Evolutionary conservation across 73 alveolate species (phyloP).

Genomic region (Paramecium primaurelia): DNA sequence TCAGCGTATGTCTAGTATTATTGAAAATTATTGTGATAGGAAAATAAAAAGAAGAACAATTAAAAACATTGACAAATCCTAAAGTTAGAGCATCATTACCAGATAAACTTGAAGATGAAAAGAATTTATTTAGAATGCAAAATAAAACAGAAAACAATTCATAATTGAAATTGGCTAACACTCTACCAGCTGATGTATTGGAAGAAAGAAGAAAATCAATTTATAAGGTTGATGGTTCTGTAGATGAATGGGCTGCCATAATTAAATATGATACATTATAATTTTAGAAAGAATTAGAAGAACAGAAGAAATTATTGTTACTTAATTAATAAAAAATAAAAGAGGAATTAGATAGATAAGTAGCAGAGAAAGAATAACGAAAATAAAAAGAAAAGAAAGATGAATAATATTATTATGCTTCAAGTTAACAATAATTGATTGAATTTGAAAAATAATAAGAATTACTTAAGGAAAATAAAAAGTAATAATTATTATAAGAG

Average conservation of each 20-base stretch:
- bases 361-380: not conserved
- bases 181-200: not conserved
- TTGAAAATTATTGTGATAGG: not conserved
- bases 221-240: constrained; percentile 17
- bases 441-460: not conserved
- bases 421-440: not conserved
- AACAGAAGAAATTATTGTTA: not conserved
- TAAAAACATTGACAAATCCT: not conserved
- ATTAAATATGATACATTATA: not conserved
- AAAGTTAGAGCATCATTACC: not conserved
- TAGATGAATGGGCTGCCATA: constrained; percentile 41
- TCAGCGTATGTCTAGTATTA: not conserved
- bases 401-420: not conserved
- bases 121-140: not conserved
- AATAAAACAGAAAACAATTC: not conserved
- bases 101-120: not conserved
- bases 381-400: not conserved
- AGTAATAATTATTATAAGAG: not conserved
- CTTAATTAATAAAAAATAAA: not conserved
- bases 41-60: not conserved
- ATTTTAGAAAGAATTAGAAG: not conserved
- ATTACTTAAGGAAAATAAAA: not conserved
- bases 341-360: not conserved
- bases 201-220: not conserved
- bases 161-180: not conserved